These are phyloP conservation scores for Ocimum tenuiflorum DNA, from an alignment of 257 asterid species.

Conservation along the genomic window DNA sequence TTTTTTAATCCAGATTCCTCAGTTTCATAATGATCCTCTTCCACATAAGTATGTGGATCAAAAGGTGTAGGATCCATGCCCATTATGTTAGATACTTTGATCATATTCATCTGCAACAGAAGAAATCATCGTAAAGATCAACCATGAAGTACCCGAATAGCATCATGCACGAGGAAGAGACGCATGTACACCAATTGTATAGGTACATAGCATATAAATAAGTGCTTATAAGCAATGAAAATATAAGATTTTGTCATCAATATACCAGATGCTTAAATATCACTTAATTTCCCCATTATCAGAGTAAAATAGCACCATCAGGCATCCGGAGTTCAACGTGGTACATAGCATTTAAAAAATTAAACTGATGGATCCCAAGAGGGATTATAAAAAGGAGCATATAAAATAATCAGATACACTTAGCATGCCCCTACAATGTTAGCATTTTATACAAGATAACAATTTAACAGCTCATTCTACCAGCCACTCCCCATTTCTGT, in stretches of 20 bases:
- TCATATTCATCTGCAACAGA: constrained; percentile 87
- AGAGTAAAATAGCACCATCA: no score
- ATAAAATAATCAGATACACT: no score
- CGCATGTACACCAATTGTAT: neutral
- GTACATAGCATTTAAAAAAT: no score
- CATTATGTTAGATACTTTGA: constrained; percentile 97
- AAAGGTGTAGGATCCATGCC: constrained; percentile 92
- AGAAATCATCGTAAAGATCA: neutral
- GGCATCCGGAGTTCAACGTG: no score
- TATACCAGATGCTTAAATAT: no score
- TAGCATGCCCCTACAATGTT: no score
- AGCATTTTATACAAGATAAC: no score
- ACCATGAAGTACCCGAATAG: neutral
- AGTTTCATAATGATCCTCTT: constrained; percentile 75
- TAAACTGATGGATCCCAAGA: no score
- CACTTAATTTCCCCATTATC: no score
- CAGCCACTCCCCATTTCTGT: no score
- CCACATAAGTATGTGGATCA: constrained; percentile 78
- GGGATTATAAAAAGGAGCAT: no score
- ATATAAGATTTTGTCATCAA: neutral
- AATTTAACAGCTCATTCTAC: no score
- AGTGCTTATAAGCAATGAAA: neutral
- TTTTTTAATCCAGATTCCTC: constrained; percentile 90
- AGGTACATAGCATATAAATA: neutral
- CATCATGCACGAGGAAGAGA: constrained; percentile 3